Percentiles rank a stretch among this genome's conserved stretches.
Evolutionary conservation across 2,329 filamentous ascomycete genomes (phyloP).

Genomic region (Penicillium sp.): DNA sequence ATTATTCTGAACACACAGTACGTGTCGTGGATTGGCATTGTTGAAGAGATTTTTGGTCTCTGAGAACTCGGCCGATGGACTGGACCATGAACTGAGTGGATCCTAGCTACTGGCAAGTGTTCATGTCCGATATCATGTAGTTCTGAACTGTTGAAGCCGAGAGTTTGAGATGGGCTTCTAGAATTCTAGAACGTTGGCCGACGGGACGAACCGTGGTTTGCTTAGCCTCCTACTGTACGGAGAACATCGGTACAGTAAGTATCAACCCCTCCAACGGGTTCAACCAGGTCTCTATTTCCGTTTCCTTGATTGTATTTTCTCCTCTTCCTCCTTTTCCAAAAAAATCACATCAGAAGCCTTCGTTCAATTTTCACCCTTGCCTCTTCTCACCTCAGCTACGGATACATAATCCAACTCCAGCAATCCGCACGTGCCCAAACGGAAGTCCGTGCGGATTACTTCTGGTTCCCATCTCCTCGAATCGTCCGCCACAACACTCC

Average conservation of each 20-base stretch:
- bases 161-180: background rate
- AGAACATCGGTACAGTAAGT: too few species aligned
- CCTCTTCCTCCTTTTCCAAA: background rate
- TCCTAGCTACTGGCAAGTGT: background rate
- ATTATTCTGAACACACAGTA: background rate
- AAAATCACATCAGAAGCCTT: background rate
- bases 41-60: background rate
- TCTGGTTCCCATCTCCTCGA: background rate
- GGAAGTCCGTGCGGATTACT: background rate
- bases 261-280: too few species aligned
- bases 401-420: background rate
- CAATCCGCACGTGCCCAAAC: background rate
- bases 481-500: background rate
- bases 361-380: background rate
- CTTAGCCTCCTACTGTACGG: too few species aligned
- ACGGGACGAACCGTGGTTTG: background rate
- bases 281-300: too few species aligned
- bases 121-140: too few species aligned
- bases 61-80: background rate
- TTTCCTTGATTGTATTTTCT: background rate
- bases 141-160: background rate
- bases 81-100: background rate
- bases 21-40: background rate
- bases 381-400: background rate
- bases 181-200: background rate